Evolutionary conservation across 441 rosid species (phyloP).

Genomic region (Lepidium campestre): DNA sequence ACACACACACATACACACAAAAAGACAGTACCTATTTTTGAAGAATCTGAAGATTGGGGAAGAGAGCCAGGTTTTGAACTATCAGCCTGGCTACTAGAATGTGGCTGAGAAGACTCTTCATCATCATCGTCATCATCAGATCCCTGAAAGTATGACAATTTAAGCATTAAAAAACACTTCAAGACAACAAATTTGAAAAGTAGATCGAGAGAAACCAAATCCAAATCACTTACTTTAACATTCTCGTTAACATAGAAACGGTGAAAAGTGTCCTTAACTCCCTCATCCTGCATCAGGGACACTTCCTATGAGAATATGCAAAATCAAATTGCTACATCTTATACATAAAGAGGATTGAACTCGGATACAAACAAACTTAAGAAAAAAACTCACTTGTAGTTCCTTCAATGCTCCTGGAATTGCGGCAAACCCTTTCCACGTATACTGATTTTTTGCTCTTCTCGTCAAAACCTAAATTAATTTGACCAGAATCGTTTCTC

Average conservation of each 20-base stretch:
- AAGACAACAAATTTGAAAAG: background rate
- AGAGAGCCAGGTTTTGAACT: constrained; percentile 36
- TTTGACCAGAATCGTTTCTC: background rate
- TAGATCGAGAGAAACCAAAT: background rate
- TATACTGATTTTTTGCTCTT: constrained; percentile 77
- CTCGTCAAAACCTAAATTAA: constrained; percentile 58
- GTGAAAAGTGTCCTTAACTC: constrained; percentile 42
- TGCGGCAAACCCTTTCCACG: constrained; percentile 85
- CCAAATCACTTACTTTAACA: constrained; percentile 44
- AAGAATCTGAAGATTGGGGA: constrained; percentile 45
- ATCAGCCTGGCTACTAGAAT: constrained; percentile 58
- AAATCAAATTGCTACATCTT: background rate
- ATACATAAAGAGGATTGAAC: background rate
- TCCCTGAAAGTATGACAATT: constrained; percentile 25
- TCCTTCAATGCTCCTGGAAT: constrained; percentile 65
- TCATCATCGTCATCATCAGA: constrained; percentile 67
- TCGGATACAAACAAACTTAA: background rate
- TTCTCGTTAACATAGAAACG: constrained; percentile 30
- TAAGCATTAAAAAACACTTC: background rate
- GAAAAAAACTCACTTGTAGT: constrained; percentile 41
- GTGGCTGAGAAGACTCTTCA: constrained; percentile 48
- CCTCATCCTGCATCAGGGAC: constrained; percentile 50
- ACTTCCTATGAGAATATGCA: background rate
- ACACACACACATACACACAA: background rate
- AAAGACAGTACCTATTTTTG: constrained; percentile 43